Evolutionary conservation across 78 protist species (phyloP).

Genomic region (Creolimax fragrantissima): DNA sequence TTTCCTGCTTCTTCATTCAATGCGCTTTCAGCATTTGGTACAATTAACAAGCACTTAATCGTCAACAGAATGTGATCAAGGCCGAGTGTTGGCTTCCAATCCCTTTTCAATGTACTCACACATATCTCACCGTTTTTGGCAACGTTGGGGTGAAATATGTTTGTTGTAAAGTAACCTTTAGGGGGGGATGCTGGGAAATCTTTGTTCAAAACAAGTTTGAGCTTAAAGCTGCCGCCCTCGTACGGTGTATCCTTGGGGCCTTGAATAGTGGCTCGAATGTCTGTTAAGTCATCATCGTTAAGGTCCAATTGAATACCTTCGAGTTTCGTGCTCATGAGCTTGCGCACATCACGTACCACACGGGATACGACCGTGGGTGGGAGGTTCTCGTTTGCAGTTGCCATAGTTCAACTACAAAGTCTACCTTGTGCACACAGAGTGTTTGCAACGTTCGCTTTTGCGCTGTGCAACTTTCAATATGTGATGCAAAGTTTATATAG

Average conservation of each 20-base stretch:
- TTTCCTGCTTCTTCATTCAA: slow-evolving; percentile 96
- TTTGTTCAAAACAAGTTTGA: slow-evolving; percentile 55
- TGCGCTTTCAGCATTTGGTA: slow-evolving; percentile 96
- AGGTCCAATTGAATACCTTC: slow-evolving; percentile 60
- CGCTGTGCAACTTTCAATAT: no score
- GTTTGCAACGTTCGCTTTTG: no score
- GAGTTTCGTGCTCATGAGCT: slow-evolving; percentile 15
- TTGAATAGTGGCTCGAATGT: slow-evolving; percentile 60
- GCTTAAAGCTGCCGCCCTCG: slow-evolving; percentile 82
- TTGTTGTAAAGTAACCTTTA: slow-evolving; percentile 82
- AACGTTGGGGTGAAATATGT: slow-evolving; percentile 96
- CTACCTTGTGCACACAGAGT: no score
- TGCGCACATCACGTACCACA: slow-evolving; percentile 56
- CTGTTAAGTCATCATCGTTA: slow-evolving; percentile 69
- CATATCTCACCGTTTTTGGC: slow-evolving; percentile 92
- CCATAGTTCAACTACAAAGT: no score
- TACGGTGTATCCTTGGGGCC: slow-evolving; percentile 97
- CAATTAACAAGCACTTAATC: slow-evolving; percentile 88
- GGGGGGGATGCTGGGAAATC: slow-evolving; percentile 93
- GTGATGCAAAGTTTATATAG: no score
- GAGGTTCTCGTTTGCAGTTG: slow-evolving; percentile 36
- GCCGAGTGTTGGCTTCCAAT: slow-evolving; percentile 86
- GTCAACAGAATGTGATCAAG: slow-evolving; percentile 79
- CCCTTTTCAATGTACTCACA: slow-evolving; percentile 92
- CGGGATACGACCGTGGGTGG: slow-evolving; percentile 52